Evolutionary conservation across 2,329 filamentous ascomycete genomes (phyloP).

Genomic region (Exophiala sp.): DNA sequence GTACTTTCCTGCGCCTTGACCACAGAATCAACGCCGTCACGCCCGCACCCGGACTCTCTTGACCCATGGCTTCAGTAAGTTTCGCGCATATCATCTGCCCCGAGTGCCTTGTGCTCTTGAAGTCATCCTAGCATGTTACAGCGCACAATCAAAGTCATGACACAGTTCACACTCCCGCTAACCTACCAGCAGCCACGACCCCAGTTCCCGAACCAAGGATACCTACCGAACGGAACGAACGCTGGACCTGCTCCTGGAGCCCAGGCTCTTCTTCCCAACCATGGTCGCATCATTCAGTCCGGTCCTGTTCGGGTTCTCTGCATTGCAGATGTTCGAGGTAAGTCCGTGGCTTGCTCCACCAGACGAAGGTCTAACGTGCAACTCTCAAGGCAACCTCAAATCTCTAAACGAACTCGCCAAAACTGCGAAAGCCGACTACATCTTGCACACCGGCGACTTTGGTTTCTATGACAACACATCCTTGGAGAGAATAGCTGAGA

Average conservation of each 20-base stretch:
- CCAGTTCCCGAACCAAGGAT: conserved; percentile 30
- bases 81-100: conserved; percentile 9
- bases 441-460: conserved; percentile 98
- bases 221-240: conserved; percentile 43
- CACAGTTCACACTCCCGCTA: conserved; percentile 20
- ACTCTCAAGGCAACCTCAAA: conserved; percentile 71
- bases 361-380: conserved; percentile 3
- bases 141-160: too few relatives aligned
- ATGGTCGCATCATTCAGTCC: conserved; percentile 46
- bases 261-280: conserved; percentile 46
- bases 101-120: conserved; percentile 22
- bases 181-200: conserved; percentile 27
- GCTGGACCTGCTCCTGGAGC: conserved; percentile 42
- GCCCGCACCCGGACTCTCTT: conserved; percentile 13
- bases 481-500: conserved; percentile 93
- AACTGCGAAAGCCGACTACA: conserved; percentile 90
- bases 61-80: conserved; percentile 47
- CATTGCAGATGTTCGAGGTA: conserved; percentile 49
- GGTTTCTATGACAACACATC: conserved; percentile 98
- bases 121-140: too few relatives aligned
- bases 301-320: conserved; percentile 45
- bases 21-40: conserved; percentile 5
- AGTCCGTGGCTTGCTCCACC: conserved; percentile 4
- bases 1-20: conserved; percentile 12
- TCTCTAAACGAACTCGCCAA: conserved; percentile 95